A percentile compares a stretch with the other conserved stretches of the same genome.
phyloP scores from a whole-genome alignment of 306 rosid species.

The Corylus americana region DNA sequence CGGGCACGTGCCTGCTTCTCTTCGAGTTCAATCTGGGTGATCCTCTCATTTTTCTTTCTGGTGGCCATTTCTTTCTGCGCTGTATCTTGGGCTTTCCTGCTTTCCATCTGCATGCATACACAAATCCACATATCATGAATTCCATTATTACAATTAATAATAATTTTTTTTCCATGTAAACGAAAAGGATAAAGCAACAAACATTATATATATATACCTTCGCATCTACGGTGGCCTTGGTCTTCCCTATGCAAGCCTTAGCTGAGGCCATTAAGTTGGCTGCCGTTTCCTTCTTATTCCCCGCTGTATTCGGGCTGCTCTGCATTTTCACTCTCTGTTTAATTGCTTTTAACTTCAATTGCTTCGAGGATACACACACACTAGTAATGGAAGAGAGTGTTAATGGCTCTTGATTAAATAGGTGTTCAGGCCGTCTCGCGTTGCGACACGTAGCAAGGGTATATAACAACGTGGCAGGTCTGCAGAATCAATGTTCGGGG shows the following conservation, averaged over 20 bases:
- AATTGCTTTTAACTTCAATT: not conserved
- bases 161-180: too few relatives aligned
- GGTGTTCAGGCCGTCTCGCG: not conserved
- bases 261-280: conserved; percentile 76
- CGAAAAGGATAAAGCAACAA: too few relatives aligned
- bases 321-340: conserved; percentile 41
- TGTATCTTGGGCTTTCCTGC: conserved; percentile 42
- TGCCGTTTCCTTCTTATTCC: too few relatives aligned
- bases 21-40: conserved; percentile 49
- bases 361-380: too few relatives aligned
- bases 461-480: not conserved
- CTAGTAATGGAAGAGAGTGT: too few relatives aligned
- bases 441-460: not conserved
- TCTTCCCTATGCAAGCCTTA: conserved; percentile 67
- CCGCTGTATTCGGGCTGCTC: conserved; percentile 54
- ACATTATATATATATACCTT: conserved; percentile 44
- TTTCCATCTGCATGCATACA: conserved; percentile 44
- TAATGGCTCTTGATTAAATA: not conserved
- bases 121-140: not conserved
- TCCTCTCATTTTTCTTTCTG: conserved; percentile 40
- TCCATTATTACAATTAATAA: not conserved
- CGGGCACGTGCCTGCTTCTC: conserved; percentile 49
- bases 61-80: conserved; percentile 53
- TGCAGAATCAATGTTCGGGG: not conserved
- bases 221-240: conserved; percentile 65